Base-by-base conservation (phyloP, 164 flowering plant species). In the Dillenia suffruticosa region DNA sequence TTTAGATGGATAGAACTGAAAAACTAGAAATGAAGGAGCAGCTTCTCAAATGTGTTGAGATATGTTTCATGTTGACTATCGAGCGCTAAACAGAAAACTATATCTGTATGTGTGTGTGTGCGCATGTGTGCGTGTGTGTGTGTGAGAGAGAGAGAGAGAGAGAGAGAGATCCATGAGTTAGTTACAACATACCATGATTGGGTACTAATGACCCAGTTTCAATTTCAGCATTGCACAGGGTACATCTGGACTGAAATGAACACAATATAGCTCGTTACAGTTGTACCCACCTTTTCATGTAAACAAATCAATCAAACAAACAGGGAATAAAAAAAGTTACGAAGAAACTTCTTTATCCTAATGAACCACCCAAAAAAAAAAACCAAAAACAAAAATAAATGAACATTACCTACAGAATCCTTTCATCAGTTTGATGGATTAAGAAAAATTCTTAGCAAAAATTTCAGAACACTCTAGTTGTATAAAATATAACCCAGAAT, bases 221-320 rank as follows among this genome's bases (percentile, higher is more conserved):
- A 73, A 90, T 87, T 67, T 88, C 98, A 44, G 76, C 68, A 80
- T 62, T 79, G 82, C 98, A 93, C 44, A 88, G 75, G 50, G 79
- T 79, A 72, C 98, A 93, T 80, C 90, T 88, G 49, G 88, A 79
- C 98, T 93, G 93, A 64, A 58, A 77, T 46, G 70, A 46, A 70
- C 69, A 66, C 57, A 65, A 60, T 13, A 57, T 32, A 4, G 6
- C 4, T 4, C 7, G 45, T 55, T 63, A 51, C 10, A n/a, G 16
- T 5, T 56, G 47, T 51, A 44, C 54, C 22, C 60, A 50, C 57
- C 67, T 50, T 73, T 51, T 46, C 10, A 45, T 48, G 64, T 63
- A 14, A 44, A 59, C 57, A 46, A 54, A 50, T 59, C 59, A 43
- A 51, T 40, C 3, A 13, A 61, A 40, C 19, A 44, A 51, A 69